Base-by-base conservation (phyloP, 2,329 filamentous ascomycete genomes). In the Macrophomina tecta region DNA sequence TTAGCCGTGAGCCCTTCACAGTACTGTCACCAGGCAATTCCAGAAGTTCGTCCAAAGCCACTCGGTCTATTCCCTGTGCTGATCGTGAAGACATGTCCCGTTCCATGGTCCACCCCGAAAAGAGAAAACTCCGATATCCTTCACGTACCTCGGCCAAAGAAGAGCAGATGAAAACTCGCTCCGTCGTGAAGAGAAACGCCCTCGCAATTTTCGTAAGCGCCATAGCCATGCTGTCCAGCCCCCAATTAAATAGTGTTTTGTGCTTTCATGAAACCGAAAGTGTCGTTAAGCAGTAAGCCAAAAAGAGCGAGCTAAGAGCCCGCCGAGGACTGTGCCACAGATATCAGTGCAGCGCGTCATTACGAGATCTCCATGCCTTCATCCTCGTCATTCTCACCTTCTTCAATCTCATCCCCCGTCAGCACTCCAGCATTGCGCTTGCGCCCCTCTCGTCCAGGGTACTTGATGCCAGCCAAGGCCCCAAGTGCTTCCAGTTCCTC, bases 401-500 rank as follows among this genome's bases (percentile, higher is more conserved):
- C 78, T 6, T 80, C 81, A 5, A 79, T 79, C 12, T 80, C 78
- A 48, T 79, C 81, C 6, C 73, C 78, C 5, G 78, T 73, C 11
- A 81, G 71, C 8, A 77, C 73, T 11, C 76, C 76, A 0, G 76
- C 73, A 55, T 81, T 82, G 63, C 82, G 72, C 74, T 83, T 83
- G 46, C 81, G 77, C 4, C 77, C 79, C 45, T 75, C 76, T 5
- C 75, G 73, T 70, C 72, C 56, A 48, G 73, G 36, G 65, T 66
- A 63, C 66, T 79, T 78, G n/a, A 82, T 83, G 8, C 81, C 80
- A 34, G 82, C 83, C 32, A 87, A 76, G 5, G 83, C 84, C 11
- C 85, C 85, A 3, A 88, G 82, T 67, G 84, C 81, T 70, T 90
- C 89, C 14, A 96, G 82, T 77, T 97, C 93, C 69, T 97, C 92